These are phyloP conservation scores for Aspergillus sp. DNA, from an alignment of 2,329 filamentous ascomycete species.

Conservation along the genomic window DNA sequence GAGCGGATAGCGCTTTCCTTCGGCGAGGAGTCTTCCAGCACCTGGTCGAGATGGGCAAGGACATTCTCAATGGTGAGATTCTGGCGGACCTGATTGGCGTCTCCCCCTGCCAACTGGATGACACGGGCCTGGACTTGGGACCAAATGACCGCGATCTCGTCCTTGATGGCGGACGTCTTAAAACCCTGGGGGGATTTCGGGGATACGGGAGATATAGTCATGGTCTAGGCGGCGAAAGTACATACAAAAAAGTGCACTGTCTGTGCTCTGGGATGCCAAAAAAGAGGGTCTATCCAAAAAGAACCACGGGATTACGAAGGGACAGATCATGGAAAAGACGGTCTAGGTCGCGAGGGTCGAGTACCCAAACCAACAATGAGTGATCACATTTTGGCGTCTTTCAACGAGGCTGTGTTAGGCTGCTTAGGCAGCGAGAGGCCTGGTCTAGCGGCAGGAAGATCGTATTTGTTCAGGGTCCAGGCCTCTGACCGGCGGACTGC, in stretches of 20 bases:
- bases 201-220: neutral
- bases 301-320: neutral
- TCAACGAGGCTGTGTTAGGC: neutral
- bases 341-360: neutral
- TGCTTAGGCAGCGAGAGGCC: neutral
- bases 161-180: conserved; percentile 8
- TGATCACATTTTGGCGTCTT: neutral
- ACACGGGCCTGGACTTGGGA: conserved; percentile 17
- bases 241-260: neutral
- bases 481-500: neutral
- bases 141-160: conserved; percentile 16
- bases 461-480: neutral
- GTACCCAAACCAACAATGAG: neutral
- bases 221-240: neutral
- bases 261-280: neutral
- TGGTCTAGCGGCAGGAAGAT: neutral
- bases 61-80: conserved; percentile 13
- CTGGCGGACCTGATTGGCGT: conserved; percentile 6
- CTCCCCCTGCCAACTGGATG: conserved; percentile 15
- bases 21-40: conserved; percentile 2
- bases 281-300: neutral
- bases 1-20: conserved; percentile 7
- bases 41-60: conserved; percentile 10
- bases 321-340: neutral
- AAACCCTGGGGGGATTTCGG: neutral